These are phyloP conservation scores for Pleurotus tuoliensis DNA, from an alignment of 768 basidiomycete species.

Conservation along the genomic window DNA sequence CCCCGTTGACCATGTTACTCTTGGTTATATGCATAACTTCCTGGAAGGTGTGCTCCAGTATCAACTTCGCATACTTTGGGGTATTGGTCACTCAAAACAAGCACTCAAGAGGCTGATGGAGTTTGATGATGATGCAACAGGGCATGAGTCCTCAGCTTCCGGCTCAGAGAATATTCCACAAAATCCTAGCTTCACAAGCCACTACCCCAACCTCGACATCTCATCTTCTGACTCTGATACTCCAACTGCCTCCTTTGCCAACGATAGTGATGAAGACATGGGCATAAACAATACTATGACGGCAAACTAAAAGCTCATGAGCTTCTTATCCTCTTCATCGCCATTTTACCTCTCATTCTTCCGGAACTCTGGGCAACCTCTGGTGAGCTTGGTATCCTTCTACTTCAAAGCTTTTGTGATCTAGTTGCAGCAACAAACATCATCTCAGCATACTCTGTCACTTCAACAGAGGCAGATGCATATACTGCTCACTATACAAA, in stretches of 20 bases:
- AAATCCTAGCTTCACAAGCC: too few relatives aligned
- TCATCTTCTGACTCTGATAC: neutral
- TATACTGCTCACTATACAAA: constrained; percentile 18
- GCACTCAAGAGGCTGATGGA: neutral
- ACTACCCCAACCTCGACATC: too few relatives aligned
- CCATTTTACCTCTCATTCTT: neutral
- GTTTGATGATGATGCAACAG: neutral
- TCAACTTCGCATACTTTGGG: constrained; percentile 18
- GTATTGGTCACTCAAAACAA: constrained; percentile 14
- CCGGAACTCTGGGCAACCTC: neutral
- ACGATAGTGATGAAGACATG: constrained; percentile 9
- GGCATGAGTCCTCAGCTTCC: too few relatives aligned
- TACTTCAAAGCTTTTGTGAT: constrained; percentile 20
- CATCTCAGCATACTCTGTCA: constrained; percentile 18
- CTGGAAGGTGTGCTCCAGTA: constrained; percentile 1
- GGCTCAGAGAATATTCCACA: too few relatives aligned
- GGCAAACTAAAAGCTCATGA: constrained; percentile 30
- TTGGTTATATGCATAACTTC: constrained; percentile 28
- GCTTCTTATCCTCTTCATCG: constrained; percentile 21
- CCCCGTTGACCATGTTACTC: constrained; percentile 20
- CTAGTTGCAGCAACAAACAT: constrained; percentile 23
- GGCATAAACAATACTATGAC: constrained; percentile 21
- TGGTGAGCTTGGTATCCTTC: neutral
- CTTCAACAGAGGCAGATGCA: constrained; percentile 17
- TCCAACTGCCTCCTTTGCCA: constrained; percentile 11